A percentile compares a stretch with the other conserved stretches of the same genome.
Evolutionary conservation across 495 filamentous ascomycete genomes (phyloP).

Genomic region (Astrothelium subdiscretum): DNA sequence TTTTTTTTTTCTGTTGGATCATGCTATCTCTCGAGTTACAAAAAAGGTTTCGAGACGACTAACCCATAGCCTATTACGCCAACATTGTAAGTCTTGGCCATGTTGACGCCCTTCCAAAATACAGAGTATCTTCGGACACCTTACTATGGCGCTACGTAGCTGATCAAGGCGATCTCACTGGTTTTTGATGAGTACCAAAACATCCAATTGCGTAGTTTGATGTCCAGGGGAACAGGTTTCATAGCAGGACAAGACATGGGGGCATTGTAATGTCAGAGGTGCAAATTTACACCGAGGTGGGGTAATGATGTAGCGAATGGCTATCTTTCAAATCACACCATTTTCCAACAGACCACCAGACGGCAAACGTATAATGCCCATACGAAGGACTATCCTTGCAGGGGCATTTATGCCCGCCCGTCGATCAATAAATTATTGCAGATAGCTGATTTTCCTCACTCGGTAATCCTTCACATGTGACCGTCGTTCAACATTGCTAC

Average conservation of each 20-base stretch:
- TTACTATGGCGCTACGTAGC: too few species aligned
- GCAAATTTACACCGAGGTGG: background rate
- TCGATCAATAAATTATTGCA: background rate
- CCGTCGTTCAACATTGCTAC: background rate
- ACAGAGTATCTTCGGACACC: too few species aligned
- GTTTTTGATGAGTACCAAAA: background rate
- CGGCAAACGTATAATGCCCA: too few species aligned
- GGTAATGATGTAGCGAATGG: background rate
- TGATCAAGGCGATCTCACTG: too few species aligned
- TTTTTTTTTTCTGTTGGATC: background rate
- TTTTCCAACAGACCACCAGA: background rate
- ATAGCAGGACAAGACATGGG: too few species aligned
- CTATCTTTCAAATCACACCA: background rate
- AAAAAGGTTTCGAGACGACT: background rate
- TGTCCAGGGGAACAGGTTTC: too few species aligned
- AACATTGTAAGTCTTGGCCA: slow-evolving; percentile 45
- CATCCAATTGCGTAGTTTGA: background rate
- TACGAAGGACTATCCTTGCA: too few species aligned
- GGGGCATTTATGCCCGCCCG: background rate
- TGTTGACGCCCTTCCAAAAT: slow-evolving; percentile 10
- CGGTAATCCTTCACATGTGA: background rate
- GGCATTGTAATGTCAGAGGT: too few species aligned
- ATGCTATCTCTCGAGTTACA: background rate
- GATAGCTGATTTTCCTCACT: background rate
- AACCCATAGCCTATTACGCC: slow-evolving; percentile 52